A percentile compares a stretch with the other conserved stretches of the same genome.
phyloP scores from a whole-genome alignment of 2,329 filamentous ascomycete species.

The Exophiala viscosa region DNA sequence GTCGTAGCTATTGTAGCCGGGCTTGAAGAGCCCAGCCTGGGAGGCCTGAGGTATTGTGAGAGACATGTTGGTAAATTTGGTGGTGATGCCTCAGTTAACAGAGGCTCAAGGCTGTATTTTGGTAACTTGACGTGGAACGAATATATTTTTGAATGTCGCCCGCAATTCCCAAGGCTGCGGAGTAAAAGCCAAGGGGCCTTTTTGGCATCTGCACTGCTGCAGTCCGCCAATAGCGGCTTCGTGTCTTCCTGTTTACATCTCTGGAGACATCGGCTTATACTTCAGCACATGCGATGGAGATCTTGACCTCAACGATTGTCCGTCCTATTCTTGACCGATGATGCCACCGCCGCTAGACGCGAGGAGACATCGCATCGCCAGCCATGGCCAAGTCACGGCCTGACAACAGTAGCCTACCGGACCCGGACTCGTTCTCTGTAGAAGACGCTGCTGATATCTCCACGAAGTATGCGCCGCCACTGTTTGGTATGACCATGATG shows the following conservation, averaged over 20 bases:
- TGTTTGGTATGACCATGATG: no score
- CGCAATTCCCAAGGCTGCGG: background rate
- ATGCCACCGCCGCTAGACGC: background rate
- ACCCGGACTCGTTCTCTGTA: conserved; percentile 16
- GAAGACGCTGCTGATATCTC: conserved; percentile 19
- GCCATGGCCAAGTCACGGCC: conserved; percentile 2
- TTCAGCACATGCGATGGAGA: background rate
- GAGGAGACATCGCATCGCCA: background rate
- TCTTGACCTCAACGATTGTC: no score
- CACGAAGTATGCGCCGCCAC: conserved; percentile 4
- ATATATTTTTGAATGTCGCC: background rate
- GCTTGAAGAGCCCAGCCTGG: conserved; percentile 90
- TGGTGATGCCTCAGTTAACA: background rate
- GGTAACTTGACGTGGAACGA: background rate
- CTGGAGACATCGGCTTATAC: background rate
- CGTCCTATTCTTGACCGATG: no score
- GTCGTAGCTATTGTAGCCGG: conserved; percentile 97
- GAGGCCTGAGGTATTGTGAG: conserved; percentile 92
- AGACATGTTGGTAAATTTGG: conserved; percentile 62
- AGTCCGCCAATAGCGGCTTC: background rate
- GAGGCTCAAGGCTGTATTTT: background rate
- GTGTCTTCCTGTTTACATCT: background rate
- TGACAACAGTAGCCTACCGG: conserved; percentile 4
- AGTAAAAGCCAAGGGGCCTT: background rate
- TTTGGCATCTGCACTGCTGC: no score